phyloP scores from a whole-genome alignment of 257 asterid species.

The Solanum ossicruentum region DNA sequence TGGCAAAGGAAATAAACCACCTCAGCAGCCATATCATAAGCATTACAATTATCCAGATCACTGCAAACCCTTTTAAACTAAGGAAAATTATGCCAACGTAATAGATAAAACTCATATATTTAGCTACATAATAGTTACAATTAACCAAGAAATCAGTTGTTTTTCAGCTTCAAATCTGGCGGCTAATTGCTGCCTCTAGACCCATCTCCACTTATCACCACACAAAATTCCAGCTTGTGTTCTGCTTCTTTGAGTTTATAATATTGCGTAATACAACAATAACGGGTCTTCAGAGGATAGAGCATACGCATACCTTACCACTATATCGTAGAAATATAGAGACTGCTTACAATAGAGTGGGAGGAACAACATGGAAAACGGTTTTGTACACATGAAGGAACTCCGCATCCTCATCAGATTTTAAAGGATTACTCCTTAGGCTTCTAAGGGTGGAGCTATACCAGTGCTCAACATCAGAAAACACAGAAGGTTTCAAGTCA shows the following conservation, averaged over 20 bases:
- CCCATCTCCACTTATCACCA: background rate
- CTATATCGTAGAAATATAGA: no score
- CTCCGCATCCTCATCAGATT: background rate
- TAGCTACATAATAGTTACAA: no score
- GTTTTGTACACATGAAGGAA: conserved; percentile 56
- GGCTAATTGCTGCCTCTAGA: background rate
- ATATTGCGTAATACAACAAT: background rate
- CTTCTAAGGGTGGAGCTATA: conserved; percentile 52
- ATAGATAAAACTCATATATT: background rate
- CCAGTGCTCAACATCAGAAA: conserved; percentile 47
- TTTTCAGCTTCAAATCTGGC: background rate
- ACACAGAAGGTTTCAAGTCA: conserved; percentile 54
- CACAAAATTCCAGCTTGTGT: background rate
- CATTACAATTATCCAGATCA: background rate
- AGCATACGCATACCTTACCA: no score
- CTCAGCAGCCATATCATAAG: background rate
- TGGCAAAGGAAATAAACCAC: conserved; percentile 13
- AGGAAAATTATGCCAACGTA: background rate
- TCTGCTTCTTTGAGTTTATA: background rate
- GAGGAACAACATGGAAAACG: conserved; percentile 36
- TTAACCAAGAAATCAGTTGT: background rate
- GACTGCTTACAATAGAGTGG: no score
- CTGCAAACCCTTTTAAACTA: background rate
- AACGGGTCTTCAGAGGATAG: no score
- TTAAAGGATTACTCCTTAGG: conserved; percentile 15